A percentile compares a stretch with the other conserved stretches of the same genome.
These are phyloP conservation scores for Ogataea philodendri DNA, from an alignment of 805 yeast species.

Conservation along the genomic window DNA sequence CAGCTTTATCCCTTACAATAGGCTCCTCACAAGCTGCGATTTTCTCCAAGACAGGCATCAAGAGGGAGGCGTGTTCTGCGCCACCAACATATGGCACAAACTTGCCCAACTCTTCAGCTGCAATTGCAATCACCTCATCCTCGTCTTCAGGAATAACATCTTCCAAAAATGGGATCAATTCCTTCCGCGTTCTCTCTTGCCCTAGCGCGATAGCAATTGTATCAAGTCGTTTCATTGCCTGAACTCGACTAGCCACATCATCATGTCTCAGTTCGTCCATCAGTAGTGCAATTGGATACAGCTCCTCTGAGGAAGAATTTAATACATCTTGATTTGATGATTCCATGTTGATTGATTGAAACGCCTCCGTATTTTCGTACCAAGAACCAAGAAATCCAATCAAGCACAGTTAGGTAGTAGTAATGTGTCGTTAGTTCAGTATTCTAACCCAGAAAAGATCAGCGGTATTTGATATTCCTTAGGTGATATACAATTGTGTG, in stretches of 20 bases:
- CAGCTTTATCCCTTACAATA: slow-evolving; percentile 91
- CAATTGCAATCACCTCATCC: slow-evolving; percentile 92
- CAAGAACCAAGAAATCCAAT: too few species aligned
- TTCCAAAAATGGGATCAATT: slow-evolving; percentile 84
- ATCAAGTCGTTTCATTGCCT: slow-evolving; percentile 90
- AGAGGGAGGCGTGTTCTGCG: slow-evolving; percentile 51
- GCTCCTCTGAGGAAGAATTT: slow-evolving; percentile 44
- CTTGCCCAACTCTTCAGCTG: slow-evolving; percentile 86
- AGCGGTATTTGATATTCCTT: too few species aligned
- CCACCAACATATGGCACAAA: slow-evolving; percentile 94
- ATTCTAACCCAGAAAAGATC: too few species aligned
- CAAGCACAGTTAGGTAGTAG: too few species aligned
- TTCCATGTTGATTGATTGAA: slow-evolving; percentile 1
- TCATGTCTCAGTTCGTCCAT: slow-evolving; percentile 96
- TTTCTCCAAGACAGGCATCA: slow-evolving; percentile 72
- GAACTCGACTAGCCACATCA: slow-evolving; percentile 88
- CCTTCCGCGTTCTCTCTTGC: slow-evolving; percentile 85
- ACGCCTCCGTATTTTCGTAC: slow-evolving; percentile 1
- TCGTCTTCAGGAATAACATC: slow-evolving; percentile 95
- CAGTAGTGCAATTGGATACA: slow-evolving; percentile 90
- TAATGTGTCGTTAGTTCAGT: too few species aligned
- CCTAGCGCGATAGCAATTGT: slow-evolving; percentile 95
- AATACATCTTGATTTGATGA: slow-evolving; percentile 6
- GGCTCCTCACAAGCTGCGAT: slow-evolving; percentile 95
- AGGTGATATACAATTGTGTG: too few species aligned